Percentiles rank a stretch among this genome's conserved stretches.
These are phyloP conservation scores for Fusarium sp. DNA, from an alignment of 2,329 filamentous ascomycete genomes.

Conservation along the genomic window DNA sequence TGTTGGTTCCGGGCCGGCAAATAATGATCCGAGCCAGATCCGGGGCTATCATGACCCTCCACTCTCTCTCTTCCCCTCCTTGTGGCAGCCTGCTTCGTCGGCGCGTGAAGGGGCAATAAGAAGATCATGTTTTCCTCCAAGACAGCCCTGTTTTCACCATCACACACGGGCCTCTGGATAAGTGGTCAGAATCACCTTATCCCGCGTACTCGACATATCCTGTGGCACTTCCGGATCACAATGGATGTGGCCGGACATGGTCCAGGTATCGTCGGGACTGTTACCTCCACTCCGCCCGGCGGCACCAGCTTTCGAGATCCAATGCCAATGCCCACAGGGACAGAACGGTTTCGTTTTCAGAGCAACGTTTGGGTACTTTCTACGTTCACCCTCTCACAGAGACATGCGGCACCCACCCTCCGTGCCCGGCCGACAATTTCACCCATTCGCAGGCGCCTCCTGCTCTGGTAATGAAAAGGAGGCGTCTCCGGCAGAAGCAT, in stretches of 20 bases:
- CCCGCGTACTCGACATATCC: neutral
- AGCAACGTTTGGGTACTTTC: neutral
- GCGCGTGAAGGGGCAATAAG: neutral
- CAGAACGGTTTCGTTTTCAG: neutral
- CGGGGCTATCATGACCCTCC: slow-evolving; percentile 32
- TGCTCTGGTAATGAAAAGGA: slow-evolving; percentile 14
- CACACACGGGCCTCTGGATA: neutral
- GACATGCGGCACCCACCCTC: slow-evolving; percentile 3
- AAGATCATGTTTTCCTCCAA: neutral
- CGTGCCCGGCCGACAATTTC: slow-evolving; percentile 12
- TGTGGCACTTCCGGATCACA: slow-evolving; percentile 11
- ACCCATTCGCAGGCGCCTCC: slow-evolving; percentile 9
- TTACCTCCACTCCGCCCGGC: slow-evolving; percentile 21
- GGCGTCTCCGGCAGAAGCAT: slow-evolving; percentile 25
- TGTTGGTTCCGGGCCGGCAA: slow-evolving; percentile 26
- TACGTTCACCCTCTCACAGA: slow-evolving; percentile 13
- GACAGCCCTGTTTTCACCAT: neutral
- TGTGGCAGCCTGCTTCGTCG: neutral
- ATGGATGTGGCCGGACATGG: slow-evolving; percentile 21
- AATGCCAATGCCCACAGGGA: neutral
- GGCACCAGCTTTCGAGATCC: neutral
- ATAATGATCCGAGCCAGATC: slow-evolving; percentile 24
- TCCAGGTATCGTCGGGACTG: slow-evolving; percentile 28
- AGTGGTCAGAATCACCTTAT: slow-evolving; percentile 13
- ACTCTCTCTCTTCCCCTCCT: slow-evolving; percentile 6